Base-by-base conservation (phyloP, 75 land plant genomes). In the Selaginella tamariscina region DNA sequence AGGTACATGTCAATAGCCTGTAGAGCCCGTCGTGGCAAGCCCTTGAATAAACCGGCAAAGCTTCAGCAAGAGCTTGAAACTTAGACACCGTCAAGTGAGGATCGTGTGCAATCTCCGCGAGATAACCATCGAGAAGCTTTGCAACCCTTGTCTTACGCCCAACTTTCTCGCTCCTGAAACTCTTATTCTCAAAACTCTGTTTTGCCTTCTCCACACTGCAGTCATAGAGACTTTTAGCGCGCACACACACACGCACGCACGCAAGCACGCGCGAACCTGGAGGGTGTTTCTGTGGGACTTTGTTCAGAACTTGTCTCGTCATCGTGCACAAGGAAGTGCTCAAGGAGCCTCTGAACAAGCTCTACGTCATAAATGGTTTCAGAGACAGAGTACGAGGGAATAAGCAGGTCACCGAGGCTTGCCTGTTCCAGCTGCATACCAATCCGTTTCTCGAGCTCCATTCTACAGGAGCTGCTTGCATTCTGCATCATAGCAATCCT, bases 341-440 rank as follows among this genome's bases (percentile, higher is more conserved):
- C 63, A 0, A 86, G 83, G 2, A 89, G 65, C 44, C 94, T 75
- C 18, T 77, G 55, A 2, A 83, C 77, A 0, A 86, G 71, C 32
- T 71, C 82, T 5, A 86, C 82, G 55, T 89, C 94, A 9, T 83
- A 74, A 21, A 84, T 39, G 1, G 87, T 86, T 24, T 69, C 80
- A 54, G 78, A 78, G 0, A 81, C 82, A 54, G 78, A 67, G 71
- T 78, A 84, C 0, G 85, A 83, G 2, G 94, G 94, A 27, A 86
- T 84, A 70, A 89, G 77, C 32, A 89, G 21, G 62, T 86, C 94
- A 56, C 71, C 60, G 21, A 89, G 67, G 11, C 80, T 33, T 0
- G 90, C 90, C 66, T 77, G 78, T 60, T 86, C 94, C 27, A 89
- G 77, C 39, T 75, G 87, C 74, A 66, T 27, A 1, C 80, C 74